Evolutionary conservation across 1,284 basidiomycete species (phyloP).

Genomic region (Sporisorium graminicola): DNA sequence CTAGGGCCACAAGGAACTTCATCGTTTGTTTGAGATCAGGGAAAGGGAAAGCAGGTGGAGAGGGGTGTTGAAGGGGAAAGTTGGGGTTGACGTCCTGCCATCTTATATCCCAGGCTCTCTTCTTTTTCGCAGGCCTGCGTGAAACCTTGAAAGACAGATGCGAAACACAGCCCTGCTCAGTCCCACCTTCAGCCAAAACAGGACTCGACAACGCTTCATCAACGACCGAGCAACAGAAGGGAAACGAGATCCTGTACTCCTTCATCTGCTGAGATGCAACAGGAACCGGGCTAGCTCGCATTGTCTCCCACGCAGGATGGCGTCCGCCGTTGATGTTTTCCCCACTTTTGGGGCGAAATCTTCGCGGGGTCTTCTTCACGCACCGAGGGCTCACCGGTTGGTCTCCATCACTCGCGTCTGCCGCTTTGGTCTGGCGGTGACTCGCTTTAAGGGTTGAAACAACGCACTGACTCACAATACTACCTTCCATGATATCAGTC

Average conservation of each 20-base stretch:
- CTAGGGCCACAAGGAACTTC: slow-evolving; percentile 32
- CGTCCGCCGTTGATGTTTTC: neutral
- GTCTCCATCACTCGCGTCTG: neutral
- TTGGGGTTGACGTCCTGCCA: neutral
- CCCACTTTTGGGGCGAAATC: slow-evolving; percentile 1
- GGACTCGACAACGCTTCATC: slow-evolving; percentile 9
- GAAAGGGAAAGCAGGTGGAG: neutral
- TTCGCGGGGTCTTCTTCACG: neutral
- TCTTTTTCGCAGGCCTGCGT: neutral
- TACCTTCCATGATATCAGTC: neutral
- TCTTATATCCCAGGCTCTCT: neutral
- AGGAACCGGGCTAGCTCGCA: neutral
- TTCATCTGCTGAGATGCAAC: slow-evolving; percentile 6
- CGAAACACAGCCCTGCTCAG: neutral
- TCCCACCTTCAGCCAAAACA: neutral
- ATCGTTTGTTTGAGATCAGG: too few relatives aligned
- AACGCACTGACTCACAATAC: neutral
- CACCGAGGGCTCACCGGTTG: slow-evolving; percentile 1
- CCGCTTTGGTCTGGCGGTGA: neutral
- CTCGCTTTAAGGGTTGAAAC: neutral
- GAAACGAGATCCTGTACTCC: slow-evolving; percentile 1
- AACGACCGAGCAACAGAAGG: neutral
- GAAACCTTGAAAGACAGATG: neutral
- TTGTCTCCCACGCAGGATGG: neutral
- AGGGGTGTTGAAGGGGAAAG: neutral